phyloP scores from a whole-genome alignment of 257 asterid species.

The Ballota nigra region DNA sequence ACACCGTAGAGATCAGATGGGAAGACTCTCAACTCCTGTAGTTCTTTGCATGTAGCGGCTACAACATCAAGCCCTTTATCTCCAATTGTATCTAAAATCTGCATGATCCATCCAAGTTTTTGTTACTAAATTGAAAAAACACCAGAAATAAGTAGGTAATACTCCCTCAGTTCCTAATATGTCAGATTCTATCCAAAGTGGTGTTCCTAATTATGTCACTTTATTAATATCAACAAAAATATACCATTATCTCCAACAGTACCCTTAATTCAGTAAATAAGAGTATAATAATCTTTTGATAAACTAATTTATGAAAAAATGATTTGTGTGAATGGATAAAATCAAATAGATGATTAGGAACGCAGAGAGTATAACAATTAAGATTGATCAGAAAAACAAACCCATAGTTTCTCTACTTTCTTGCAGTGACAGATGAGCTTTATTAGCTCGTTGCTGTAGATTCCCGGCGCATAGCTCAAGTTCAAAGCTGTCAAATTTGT shows the following conservation, averaged over 20 bases:
- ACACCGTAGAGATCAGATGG: slow-evolving; percentile 49
- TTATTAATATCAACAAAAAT: too few relatives aligned
- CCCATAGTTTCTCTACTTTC: slow-evolving; percentile 72
- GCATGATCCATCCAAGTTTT: slow-evolving; percentile 7
- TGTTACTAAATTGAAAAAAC: background rate
- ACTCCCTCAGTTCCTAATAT: too few relatives aligned
- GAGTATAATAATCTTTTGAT: too few relatives aligned
- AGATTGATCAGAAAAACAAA: slow-evolving; percentile 27
- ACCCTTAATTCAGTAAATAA: too few relatives aligned
- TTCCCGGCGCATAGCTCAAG: slow-evolving; percentile 76
- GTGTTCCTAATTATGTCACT: too few relatives aligned
- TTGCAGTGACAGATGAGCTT: slow-evolving; percentile 64
- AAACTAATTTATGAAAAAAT: too few relatives aligned
- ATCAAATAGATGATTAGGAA: too few relatives aligned
- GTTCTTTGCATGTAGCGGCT: slow-evolving; percentile 66
- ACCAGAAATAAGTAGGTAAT: too few relatives aligned
- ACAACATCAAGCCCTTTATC: slow-evolving; percentile 65
- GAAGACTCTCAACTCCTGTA: slow-evolving; percentile 77
- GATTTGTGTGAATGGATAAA: too few relatives aligned
- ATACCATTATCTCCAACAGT: too few relatives aligned
- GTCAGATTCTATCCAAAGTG: too few relatives aligned
- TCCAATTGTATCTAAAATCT: slow-evolving; percentile 74
- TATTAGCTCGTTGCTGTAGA: slow-evolving; percentile 49
- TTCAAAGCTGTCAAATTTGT: slow-evolving; percentile 58
- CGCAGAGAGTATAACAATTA: background rate